Evolutionary conservation across 306 rosid species (phyloP).

Genomic region (Acacia crassicarpa): DNA sequence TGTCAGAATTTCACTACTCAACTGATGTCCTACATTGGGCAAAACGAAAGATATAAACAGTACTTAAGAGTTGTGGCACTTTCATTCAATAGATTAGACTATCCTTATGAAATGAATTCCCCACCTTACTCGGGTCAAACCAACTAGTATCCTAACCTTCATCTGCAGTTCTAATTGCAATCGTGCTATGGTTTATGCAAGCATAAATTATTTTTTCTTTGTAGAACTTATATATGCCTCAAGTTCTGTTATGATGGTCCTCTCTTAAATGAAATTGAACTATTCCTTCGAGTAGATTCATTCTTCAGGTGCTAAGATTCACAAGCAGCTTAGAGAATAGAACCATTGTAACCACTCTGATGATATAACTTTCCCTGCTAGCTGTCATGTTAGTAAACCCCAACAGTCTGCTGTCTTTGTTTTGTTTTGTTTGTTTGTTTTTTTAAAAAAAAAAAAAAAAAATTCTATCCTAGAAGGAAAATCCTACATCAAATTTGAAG

Average conservation of each 20-base stretch:
- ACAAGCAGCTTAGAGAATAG: neutral
- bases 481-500: neutral
- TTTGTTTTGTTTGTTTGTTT: no score
- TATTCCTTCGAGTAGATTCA: neutral
- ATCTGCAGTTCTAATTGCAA: neutral
- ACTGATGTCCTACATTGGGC: neutral
- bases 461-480: neutral
- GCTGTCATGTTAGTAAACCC: neutral
- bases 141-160: neutral
- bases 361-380: neutral
- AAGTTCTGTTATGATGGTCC: neutral
- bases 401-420: neutral
- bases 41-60: neutral
- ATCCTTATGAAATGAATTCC: no score
- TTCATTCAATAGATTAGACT: no score
- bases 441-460: no score
- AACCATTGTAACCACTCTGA: neutral
- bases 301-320: neutral
- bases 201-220: neutral
- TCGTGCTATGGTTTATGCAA: neutral
- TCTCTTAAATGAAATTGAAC: neutral
- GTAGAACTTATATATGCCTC: neutral
- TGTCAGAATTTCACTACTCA: neutral
- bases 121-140: neutral
- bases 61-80: neutral